Evolutionary conservation across 2,329 filamentous ascomycete species (phyloP).

Genomic region (Albophoma yamanashiensis): DNA sequence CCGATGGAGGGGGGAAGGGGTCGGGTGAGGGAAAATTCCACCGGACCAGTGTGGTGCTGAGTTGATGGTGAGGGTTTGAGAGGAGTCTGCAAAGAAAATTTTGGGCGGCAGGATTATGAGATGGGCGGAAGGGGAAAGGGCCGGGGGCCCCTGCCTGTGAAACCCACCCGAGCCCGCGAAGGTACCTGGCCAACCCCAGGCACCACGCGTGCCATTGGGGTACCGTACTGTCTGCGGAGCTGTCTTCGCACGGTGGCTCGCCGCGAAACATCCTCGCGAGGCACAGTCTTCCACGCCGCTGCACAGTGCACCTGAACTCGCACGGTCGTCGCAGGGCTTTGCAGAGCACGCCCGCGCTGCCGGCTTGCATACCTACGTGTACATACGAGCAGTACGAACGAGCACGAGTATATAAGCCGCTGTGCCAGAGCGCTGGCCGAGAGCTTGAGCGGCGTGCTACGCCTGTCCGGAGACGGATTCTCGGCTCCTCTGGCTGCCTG

Average conservation of each 20-base stretch:
- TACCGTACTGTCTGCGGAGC: not conserved
- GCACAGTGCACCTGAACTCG: not conserved
- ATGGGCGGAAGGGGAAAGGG: constrained; percentile 19
- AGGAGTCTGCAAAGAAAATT: constrained; percentile 21
- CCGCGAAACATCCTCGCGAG: fast-evolving
- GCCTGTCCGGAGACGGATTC: no score
- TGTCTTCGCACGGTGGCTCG: not conserved
- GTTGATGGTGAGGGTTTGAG: constrained; percentile 24
- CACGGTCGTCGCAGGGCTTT: not conserved
- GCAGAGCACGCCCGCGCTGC: not conserved
- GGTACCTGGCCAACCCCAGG: not conserved
- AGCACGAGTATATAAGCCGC: no score
- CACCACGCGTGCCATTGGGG: not conserved
- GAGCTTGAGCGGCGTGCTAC: no score
- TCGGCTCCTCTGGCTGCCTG: not conserved
- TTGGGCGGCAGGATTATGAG: constrained; percentile 26
- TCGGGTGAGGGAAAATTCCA: constrained; percentile 21
- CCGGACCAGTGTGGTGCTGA: constrained; percentile 24
- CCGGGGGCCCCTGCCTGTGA: constrained; percentile 2
- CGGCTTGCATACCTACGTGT: not conserved
- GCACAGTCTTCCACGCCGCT: not conserved
- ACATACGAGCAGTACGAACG: no score
- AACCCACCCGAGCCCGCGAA: not conserved
- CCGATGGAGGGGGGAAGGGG: constrained; percentile 18
- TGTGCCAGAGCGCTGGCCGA: no score